Percentiles rank a stretch among this genome's conserved stretches.
These are phyloP conservation scores for Croton laevigatus DNA, from an alignment of 441 rosid genomes.

Conservation along the genomic window DNA sequence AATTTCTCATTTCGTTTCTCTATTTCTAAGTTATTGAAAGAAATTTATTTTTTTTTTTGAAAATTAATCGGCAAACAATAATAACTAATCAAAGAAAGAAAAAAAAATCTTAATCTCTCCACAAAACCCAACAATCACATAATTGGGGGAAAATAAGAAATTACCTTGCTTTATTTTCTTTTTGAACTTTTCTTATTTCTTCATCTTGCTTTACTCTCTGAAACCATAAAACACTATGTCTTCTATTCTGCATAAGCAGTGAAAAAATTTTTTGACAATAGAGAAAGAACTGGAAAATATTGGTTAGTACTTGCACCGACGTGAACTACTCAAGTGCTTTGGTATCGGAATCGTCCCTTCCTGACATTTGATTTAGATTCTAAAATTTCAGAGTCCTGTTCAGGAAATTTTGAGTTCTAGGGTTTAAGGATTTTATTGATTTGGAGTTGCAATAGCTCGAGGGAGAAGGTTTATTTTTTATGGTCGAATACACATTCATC, in stretches of 20 bases:
- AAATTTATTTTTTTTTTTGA: neutral
- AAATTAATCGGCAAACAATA: no score
- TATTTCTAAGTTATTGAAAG: no score
- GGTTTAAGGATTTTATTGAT: constrained; percentile 21
- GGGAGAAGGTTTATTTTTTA: neutral
- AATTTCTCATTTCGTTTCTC: neutral
- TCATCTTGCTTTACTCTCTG: constrained; percentile 65
- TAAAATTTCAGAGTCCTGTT: neutral
- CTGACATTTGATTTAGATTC: constrained; percentile 36
- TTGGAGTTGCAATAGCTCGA: neutral
- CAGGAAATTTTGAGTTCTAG: constrained; percentile 9
- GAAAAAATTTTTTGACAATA: neutral
- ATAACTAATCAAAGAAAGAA: neutral
- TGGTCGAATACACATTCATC: no score
- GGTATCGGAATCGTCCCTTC: constrained; percentile 38
- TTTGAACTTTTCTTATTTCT: constrained; percentile 52
- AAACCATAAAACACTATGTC: neutral
- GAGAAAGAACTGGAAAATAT: neutral
- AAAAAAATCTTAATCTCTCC: neutral
- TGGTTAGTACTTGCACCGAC: constrained; percentile 58
- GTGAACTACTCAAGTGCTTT: constrained; percentile 74
- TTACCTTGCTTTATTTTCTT: constrained; percentile 67
- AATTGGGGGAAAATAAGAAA: neutral
- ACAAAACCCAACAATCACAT: no score
- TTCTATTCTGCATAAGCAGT: neutral